A percentile compares a stretch with the other conserved stretches of the same genome.
These are phyloP conservation scores for Xerocomus subilludens DNA, from an alignment of 1,284 basidiomycete genomes.

Conservation along the genomic window DNA sequence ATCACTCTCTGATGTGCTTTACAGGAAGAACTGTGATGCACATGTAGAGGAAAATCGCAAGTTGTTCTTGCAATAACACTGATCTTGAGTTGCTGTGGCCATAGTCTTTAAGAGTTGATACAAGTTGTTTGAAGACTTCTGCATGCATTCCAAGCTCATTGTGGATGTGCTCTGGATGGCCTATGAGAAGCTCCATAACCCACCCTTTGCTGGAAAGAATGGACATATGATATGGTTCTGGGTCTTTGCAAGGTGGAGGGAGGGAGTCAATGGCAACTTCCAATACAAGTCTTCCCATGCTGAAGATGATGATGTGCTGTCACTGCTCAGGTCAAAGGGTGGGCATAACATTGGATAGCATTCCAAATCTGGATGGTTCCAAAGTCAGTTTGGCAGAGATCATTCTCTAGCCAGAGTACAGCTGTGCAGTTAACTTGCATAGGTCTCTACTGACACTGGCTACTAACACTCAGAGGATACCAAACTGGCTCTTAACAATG, in stretches of 20 bases:
- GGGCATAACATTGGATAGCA: no score
- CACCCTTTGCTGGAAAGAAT: conserved; percentile 33
- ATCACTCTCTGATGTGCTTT: conserved; percentile 33
- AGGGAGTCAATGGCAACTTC: no score
- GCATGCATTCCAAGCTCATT: conserved; percentile 29
- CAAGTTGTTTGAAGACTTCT: not conserved
- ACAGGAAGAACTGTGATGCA: conserved; percentile 28
- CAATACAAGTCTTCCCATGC: no score
- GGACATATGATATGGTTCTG: conserved; percentile 34
- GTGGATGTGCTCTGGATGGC: conserved; percentile 34
- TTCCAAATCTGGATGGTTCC: no score
- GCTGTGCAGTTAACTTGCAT: no score
- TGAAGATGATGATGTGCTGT: not conserved
- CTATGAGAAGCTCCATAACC: conserved; percentile 37
- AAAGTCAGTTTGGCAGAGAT: no score
- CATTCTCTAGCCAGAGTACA: no score
- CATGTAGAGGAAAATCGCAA: conserved; percentile 41
- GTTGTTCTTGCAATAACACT: conserved; percentile 29
- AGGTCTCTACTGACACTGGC: no score
- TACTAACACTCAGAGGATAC: no score
- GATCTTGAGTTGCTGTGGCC: not conserved
- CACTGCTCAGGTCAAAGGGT: no score
- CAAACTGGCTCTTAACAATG: no score
- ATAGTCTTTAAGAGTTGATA: not conserved
- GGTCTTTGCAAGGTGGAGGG: not conserved